Conservation (phyloP, 1,284 basidiomycete species). For the Gymnopus androsaceus region DNA sequence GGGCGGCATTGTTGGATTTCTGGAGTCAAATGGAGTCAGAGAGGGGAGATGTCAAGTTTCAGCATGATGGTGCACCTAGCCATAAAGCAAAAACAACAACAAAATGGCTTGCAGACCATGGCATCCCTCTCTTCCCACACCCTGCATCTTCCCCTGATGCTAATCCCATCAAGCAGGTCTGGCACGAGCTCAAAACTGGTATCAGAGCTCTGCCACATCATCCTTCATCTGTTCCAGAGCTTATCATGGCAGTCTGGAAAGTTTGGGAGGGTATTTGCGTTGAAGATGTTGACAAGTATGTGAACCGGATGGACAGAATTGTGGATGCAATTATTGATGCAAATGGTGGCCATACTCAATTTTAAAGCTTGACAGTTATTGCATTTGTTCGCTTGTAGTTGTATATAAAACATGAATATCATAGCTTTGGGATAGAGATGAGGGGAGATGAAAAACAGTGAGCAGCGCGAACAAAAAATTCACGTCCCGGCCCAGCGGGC, state of each 20-base stretch:
- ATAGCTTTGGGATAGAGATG: not conserved
- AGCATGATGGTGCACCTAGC: not conserved
- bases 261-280: conserved; percentile 25
- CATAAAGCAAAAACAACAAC: not conserved
- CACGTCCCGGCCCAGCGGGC: not conserved
- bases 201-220: conserved; percentile 3
- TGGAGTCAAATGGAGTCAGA: not conserved
- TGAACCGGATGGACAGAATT: conserved; percentile 23
- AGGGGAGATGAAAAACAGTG: not conserved
- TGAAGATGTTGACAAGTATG: conserved; percentile 23
- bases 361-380: not conserved
- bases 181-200: not conserved
- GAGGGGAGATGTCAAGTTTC: not conserved
- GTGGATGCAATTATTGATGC: conserved; percentile 23
- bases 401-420: not conserved
- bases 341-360: conserved; percentile 21
- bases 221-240: conserved; percentile 21
- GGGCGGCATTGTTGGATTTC: not conserved
- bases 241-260: conserved; percentile 19
- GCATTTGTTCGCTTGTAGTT: not conserved
- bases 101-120: not conserved
- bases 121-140: conserved; percentile 1
- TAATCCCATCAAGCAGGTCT: not conserved
- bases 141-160: not conserved
- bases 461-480: not conserved